Evolutionary conservation across 257 asterid genomes (phyloP).

Genomic region (Rehmannia glutinosa): DNA sequence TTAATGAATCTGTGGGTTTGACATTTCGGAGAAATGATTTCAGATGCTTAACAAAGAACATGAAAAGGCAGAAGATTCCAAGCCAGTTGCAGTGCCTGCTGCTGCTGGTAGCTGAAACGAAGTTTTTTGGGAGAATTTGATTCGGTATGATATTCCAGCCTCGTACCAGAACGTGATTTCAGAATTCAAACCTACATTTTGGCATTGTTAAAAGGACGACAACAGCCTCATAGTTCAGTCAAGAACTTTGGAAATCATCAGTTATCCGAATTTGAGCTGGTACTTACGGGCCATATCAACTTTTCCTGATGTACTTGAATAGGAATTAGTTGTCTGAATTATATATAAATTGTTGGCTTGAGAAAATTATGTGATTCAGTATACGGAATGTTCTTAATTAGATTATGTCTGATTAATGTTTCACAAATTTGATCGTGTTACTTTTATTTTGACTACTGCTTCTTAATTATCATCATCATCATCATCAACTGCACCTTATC

Average conservation of each 20-base stretch:
- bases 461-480: too few relatives aligned
- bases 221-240: background rate
- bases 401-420: background rate
- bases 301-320: background rate
- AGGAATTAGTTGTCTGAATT: background rate
- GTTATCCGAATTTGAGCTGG: background rate
- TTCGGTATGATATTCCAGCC: background rate
- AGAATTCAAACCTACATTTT: background rate
- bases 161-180: background rate
- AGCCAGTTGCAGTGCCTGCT: slow-evolving; percentile 46
- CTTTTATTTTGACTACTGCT: background rate
- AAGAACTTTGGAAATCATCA: background rate
- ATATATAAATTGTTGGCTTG: background rate
- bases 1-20: background rate
- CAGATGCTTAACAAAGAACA: slow-evolving; percentile 95
- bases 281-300: background rate
- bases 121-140: background rate
- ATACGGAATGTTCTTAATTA: background rate
- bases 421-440: background rate
- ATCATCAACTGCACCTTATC: too few relatives aligned
- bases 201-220: background rate
- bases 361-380: background rate
- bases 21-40: slow-evolving; percentile 1
- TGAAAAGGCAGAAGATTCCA: slow-evolving; percentile 76
- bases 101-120: slow-evolving; percentile 28